These are phyloP conservation scores for Circinella minor DNA, from an alignment of 371 early-diverging fungal genomes.

Conservation along the genomic window DNA sequence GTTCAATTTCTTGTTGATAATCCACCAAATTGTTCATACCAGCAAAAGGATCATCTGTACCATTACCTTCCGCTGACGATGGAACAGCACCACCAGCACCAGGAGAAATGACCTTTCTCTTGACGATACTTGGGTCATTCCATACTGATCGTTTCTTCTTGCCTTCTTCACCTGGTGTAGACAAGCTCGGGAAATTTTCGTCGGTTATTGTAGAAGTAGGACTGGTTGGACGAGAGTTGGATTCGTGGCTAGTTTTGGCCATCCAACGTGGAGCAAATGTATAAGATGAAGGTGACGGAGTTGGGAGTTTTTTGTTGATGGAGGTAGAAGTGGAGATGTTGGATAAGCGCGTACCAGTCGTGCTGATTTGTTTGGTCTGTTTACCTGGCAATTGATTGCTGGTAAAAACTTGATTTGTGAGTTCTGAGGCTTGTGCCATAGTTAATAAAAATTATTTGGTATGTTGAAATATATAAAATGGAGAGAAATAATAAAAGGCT, in stretches of 20 bases:
- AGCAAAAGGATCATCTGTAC: slow-evolving; percentile 44
- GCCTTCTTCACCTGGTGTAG: slow-evolving; percentile 14
- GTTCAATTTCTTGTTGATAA: slow-evolving; percentile 51
- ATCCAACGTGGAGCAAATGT: slow-evolving; percentile 27
- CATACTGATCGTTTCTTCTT: slow-evolving; percentile 30
- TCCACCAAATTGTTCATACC: slow-evolving; percentile 51
- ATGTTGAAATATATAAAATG: no score
- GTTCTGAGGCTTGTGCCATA: slow-evolving; percentile 1
- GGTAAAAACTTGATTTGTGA: neutral
- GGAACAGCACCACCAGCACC: slow-evolving; percentile 19
- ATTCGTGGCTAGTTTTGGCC: slow-evolving; percentile 24
- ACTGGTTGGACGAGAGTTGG: slow-evolving; percentile 21
- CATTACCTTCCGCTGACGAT: neutral
- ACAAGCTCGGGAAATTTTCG: slow-evolving; percentile 16
- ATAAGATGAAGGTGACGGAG: slow-evolving; percentile 22
- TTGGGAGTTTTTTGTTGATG: slow-evolving; percentile 13
- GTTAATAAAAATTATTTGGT: no score
- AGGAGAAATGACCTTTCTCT: slow-evolving; percentile 17
- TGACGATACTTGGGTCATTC: slow-evolving; percentile 19
- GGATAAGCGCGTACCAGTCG: neutral
- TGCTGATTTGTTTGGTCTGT: slow-evolving; percentile 5
- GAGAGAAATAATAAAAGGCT: no score
- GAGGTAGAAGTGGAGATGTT: neutral
- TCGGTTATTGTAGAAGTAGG: slow-evolving; percentile 20
- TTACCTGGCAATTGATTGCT: slow-evolving; percentile 6